These are phyloP conservation scores for Mangifera indica DNA, from an alignment of 345 rosid species.

Conservation along the genomic window DNA sequence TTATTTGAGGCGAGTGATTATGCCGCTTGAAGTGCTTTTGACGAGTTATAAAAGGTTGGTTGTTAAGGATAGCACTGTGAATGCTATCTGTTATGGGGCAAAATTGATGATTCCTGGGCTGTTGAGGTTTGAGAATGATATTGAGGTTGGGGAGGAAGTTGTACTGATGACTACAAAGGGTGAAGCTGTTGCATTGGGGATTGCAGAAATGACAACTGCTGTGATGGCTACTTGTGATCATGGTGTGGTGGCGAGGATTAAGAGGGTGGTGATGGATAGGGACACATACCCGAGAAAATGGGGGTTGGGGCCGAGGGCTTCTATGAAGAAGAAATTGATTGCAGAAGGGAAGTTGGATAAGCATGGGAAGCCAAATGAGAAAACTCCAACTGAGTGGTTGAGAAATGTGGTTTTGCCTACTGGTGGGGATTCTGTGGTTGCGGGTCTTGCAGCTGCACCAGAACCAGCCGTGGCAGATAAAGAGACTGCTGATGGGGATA, in stretches of 20 bases:
- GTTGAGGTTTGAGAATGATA: slow-evolving; percentile 86
- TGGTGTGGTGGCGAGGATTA: slow-evolving; percentile 93
- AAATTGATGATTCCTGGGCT: slow-evolving; percentile 91
- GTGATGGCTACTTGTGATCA: slow-evolving; percentile 96
- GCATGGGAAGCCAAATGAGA: slow-evolving; percentile 83
- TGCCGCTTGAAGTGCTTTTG: slow-evolving; percentile 85
- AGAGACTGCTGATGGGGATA: slow-evolving; percentile 26
- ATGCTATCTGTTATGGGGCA: slow-evolving; percentile 95
- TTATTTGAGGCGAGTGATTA: slow-evolving; percentile 81
- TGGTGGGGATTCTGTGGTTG: slow-evolving; percentile 74
- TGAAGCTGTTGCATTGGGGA: slow-evolving; percentile 86
- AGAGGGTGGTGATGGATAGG: slow-evolving; percentile 97
- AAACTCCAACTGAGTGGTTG: slow-evolving; percentile 74
- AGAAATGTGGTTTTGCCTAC: slow-evolving; percentile 71
- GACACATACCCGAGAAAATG: slow-evolving; percentile 96
- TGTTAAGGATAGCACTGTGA: slow-evolving; percentile 90
- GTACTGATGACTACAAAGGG: slow-evolving; percentile 97
- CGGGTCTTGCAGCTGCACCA: slow-evolving; percentile 63
- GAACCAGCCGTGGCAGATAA: slow-evolving; percentile 29
- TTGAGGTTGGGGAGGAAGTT: slow-evolving; percentile 83
- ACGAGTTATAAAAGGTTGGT: slow-evolving; percentile 93
- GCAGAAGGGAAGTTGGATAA: slow-evolving; percentile 81
- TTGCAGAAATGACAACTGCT: slow-evolving; percentile 97
- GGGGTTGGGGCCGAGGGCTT: slow-evolving; percentile 92
- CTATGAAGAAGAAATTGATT: slow-evolving; percentile 81